Percentiles rank a stretch among this genome's conserved stretches.
Conservation (phyloP, 495 filamentous ascomycete genomes). For the Penicillium canescens region DNA sequence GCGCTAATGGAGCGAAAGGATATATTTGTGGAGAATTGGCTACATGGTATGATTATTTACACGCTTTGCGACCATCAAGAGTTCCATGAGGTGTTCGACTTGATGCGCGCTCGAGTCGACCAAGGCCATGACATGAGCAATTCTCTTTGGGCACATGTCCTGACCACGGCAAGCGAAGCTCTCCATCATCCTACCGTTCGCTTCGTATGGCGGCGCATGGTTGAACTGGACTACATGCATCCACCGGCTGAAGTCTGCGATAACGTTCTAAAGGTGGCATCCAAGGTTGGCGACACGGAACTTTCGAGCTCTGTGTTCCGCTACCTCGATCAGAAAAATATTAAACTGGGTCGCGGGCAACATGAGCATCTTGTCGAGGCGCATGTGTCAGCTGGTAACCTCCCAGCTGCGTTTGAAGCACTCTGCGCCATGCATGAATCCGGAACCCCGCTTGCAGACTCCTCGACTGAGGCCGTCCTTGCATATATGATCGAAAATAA, state of each 20-base stretch:
- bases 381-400: constrained; percentile 57
- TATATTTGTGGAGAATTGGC: constrained; percentile 61
- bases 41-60: constrained; percentile 73
- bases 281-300: constrained; percentile 60
- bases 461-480: constrained; percentile 60
- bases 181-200: constrained; percentile 55
- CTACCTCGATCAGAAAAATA: constrained; percentile 45
- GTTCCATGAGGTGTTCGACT: constrained; percentile 68
- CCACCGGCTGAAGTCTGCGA: constrained; percentile 65
- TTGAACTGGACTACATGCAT: constrained; percentile 58
- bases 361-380: constrained; percentile 75
- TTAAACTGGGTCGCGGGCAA: constrained; percentile 59
- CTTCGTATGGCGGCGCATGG: constrained; percentile 62
- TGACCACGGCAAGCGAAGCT: constrained; percentile 63
- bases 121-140: constrained; percentile 47
- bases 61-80: constrained; percentile 68
- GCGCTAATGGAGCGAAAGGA: constrained; percentile 62
- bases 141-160: constrained; percentile 64
- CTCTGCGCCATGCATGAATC: constrained; percentile 68
- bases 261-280: constrained; percentile 68
- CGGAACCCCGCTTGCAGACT: constrained; percentile 49
- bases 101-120: constrained; percentile 57
- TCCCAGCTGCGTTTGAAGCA: constrained; percentile 57
- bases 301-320: constrained; percentile 48
- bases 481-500: constrained; percentile 36